A percentile compares a stretch with the other conserved stretches of the same genome.
These are phyloP conservation scores for Taphrina pruni DNA, from an alignment of 1,139 yeast species.

Conservation along the genomic window DNA sequence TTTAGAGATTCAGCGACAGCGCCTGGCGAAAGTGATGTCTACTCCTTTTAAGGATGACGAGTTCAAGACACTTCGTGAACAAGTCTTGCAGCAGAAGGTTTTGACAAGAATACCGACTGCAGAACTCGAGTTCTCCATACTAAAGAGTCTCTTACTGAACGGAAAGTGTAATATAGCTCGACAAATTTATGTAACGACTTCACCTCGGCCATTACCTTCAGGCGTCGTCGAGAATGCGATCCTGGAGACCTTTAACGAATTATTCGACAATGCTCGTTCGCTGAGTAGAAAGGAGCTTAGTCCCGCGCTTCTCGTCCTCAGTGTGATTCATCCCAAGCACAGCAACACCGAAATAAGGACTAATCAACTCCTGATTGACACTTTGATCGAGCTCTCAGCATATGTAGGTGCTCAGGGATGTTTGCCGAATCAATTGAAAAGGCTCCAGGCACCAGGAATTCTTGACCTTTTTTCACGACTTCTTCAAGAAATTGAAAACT, in stretches of 20 bases:
- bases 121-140: constrained; percentile 18
- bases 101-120: constrained; percentile 1
- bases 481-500: constrained; percentile 16
- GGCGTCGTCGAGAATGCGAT: constrained; percentile 22
- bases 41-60: constrained; percentile 8
- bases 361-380: constrained; percentile 29
- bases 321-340: constrained; percentile 31
- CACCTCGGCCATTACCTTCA: constrained; percentile 34
- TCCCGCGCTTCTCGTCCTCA: constrained; percentile 13
- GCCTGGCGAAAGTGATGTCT: constrained; percentile 12
- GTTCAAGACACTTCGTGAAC: constrained; percentile 1
- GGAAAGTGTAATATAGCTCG: constrained; percentile 10
- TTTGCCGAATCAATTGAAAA: constrained; percentile 20
- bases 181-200: constrained; percentile 24
- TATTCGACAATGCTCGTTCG: constrained; percentile 35
- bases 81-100: constrained; percentile 6
- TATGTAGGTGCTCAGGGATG: constrained; percentile 10
- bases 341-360: constrained; percentile 8
- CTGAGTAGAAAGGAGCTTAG: constrained; percentile 16
- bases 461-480: constrained; percentile 13
- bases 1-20: constrained; percentile 4
- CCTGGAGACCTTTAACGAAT: constrained; percentile 20
- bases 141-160: constrained; percentile 13
- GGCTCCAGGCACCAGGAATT: constrained; percentile 1
- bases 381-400: constrained; percentile 28